A percentile compares a stretch with the other conserved stretches of the same genome.
These are phyloP conservation scores for Kernera saxatilis DNA, from an alignment of 345 rosid species.

Conservation along the genomic window DNA sequence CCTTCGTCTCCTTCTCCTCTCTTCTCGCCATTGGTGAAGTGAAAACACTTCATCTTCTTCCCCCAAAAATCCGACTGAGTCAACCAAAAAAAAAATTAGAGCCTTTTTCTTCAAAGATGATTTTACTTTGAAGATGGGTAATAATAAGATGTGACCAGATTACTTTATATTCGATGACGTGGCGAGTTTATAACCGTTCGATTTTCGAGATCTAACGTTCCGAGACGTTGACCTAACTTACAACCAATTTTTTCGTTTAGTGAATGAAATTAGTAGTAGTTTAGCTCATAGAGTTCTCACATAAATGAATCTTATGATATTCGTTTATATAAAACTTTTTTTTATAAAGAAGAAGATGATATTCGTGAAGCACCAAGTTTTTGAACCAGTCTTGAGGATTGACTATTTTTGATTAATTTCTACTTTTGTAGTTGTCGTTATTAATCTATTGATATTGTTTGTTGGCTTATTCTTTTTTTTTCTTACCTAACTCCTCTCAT, in stretches of 20 bases:
- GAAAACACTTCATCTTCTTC: constrained; percentile 82
- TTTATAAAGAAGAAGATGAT: neutral
- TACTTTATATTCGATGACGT: neutral
- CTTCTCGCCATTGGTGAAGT: constrained; percentile 72
- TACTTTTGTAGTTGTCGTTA: neutral
- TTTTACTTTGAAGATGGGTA: neutral
- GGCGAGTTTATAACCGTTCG: neutral
- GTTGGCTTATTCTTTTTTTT: neutral
- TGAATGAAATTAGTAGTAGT: neutral
- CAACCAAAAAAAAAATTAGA: neutral
- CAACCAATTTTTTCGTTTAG: neutral
- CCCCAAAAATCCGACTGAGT: constrained; percentile 20
- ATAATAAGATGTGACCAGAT: constrained; percentile 8
- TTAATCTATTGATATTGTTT: neutral
- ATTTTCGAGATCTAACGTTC: neutral
- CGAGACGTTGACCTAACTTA: constrained; percentile 1
- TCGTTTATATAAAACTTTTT: neutral
- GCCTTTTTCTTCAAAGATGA: neutral
- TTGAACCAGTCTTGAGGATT: constrained; percentile 5
- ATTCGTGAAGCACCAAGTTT: constrained; percentile 2
- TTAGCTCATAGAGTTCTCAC: neutral
- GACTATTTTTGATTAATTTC: neutral
- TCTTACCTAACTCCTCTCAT: neutral
- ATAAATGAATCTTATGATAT: neutral
- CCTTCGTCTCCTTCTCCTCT: constrained; percentile 33